Evolutionary conservation across 192 early-diverging fungal species (phyloP).

Genomic region (Dissophora globulifera): DNA sequence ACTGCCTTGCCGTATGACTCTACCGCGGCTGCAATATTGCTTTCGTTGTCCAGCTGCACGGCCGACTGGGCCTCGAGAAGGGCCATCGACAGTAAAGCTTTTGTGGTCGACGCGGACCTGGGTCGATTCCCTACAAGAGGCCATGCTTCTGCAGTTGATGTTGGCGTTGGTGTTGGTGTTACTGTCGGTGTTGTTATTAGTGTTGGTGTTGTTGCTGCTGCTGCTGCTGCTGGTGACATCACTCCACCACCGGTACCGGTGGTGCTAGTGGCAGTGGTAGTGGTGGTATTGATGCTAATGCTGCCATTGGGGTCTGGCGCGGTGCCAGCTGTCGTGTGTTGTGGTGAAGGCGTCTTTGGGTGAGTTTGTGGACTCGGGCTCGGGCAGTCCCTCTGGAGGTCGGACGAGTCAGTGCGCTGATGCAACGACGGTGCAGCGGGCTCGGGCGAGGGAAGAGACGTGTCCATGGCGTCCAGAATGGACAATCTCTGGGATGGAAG

Average conservation of each 20-base stretch:
- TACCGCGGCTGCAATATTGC: slow-evolving; percentile 11
- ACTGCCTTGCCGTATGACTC: slow-evolving; percentile 29
- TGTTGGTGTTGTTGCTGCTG: too few relatives aligned
- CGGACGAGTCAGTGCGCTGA: not conserved
- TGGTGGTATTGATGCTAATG: too few relatives aligned
- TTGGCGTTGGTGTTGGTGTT: too few relatives aligned
- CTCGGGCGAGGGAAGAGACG: slow-evolving; percentile 1
- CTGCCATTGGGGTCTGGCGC: not conserved
- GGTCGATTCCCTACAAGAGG: slow-evolving; percentile 5
- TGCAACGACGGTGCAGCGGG: not conserved
- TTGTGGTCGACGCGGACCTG: slow-evolving; percentile 19
- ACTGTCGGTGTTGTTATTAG: too few relatives aligned
- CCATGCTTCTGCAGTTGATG: too few relatives aligned
- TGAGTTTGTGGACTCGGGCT: not conserved
- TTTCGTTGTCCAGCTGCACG: slow-evolving; percentile 34
- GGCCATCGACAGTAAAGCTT: slow-evolving; percentile 21
- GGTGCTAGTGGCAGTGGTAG: too few relatives aligned
- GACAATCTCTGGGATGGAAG: not conserved
- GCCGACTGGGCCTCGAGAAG: slow-evolving; percentile 42
- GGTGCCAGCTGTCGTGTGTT: not conserved
- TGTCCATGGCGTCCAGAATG: slow-evolving; percentile 1
- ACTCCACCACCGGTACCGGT: too few relatives aligned
- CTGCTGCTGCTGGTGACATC: slow-evolving; percentile 5
- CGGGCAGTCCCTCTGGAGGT: not conserved
- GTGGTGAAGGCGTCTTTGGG: not conserved